Evolutionary conservation across 192 early-diverging fungal species (phyloP).

Genomic region (Backusella mclennaniae): DNA sequence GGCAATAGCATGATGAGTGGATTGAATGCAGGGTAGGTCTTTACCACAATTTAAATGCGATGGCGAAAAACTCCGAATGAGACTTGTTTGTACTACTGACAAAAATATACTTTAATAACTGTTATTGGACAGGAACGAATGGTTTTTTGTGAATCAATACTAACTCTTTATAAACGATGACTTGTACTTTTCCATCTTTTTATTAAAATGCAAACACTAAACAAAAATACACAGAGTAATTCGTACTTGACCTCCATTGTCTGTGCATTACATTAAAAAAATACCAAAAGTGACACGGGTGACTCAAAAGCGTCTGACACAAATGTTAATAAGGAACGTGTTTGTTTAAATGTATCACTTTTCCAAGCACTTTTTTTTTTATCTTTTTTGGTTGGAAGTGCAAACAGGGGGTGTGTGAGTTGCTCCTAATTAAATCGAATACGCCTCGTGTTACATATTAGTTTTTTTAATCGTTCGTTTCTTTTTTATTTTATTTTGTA

Average conservation of each 20-base stretch:
- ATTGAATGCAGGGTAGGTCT: neutral
- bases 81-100: neutral
- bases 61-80: neutral
- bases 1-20: neutral
- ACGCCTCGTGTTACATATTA: constrained; percentile 8
- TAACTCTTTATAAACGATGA: neutral
- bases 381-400: constrained; percentile 1
- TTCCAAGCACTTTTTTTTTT: neutral
- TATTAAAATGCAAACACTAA: neutral
- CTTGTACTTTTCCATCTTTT: neutral
- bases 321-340: constrained; percentile 1
- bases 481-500: neutral
- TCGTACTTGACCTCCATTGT: neutral
- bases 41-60: constrained; percentile 2
- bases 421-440: constrained; percentile 2
- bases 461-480: constrained; percentile 1
- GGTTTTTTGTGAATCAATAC: neutral
- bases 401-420: constrained; percentile 5
- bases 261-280: constrained; percentile 4
- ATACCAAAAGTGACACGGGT: neutral
- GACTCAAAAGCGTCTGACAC: neutral
- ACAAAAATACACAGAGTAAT: neutral
- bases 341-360: constrained; percentile 7
- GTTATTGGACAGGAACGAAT: neutral
- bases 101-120: neutral